Percentiles rank a stretch among this genome's conserved stretches.
These are phyloP conservation scores for Apophysomyces elegans DNA, from an alignment of 371 early-diverging fungal species.

Conservation along the genomic window DNA sequence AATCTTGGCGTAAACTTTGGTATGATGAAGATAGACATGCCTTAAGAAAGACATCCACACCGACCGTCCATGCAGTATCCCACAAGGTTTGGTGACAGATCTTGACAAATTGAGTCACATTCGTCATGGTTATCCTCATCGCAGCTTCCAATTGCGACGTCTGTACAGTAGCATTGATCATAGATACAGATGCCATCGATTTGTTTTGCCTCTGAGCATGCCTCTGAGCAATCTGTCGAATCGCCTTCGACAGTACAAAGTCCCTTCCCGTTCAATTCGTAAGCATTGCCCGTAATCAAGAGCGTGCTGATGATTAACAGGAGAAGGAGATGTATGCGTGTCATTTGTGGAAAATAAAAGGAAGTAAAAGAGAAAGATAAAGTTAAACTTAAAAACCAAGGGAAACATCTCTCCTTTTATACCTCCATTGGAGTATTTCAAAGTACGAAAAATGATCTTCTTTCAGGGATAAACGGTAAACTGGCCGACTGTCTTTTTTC, in stretches of 20 bases:
- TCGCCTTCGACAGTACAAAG: slow-evolving; percentile 19
- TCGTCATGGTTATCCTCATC: slow-evolving; percentile 46
- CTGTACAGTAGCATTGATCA: slow-evolving; percentile 44
- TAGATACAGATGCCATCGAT: slow-evolving; percentile 41
- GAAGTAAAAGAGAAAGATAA: neutral
- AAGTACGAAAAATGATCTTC: neutral
- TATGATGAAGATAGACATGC: neutral
- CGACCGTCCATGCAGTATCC: slow-evolving; percentile 46
- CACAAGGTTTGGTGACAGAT: slow-evolving; percentile 32
- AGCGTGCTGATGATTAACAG: neutral
- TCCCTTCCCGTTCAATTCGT: slow-evolving; percentile 12
- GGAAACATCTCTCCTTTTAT: neutral
- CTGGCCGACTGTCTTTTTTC: neutral
- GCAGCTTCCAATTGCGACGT: slow-evolving; percentile 36
- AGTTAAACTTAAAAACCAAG: neutral
- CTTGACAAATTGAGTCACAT: slow-evolving; percentile 47
- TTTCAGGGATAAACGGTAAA: slow-evolving; percentile 7
- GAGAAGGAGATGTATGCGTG: neutral
- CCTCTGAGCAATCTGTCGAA: slow-evolving; percentile 16
- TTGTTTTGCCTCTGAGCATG: slow-evolving; percentile 5
- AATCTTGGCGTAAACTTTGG: no score
- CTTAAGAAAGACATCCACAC: slow-evolving; percentile 42
- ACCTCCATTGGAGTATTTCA: neutral
- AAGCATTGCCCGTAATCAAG: neutral
- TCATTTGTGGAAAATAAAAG: neutral